Evolutionary conservation across 495 filamentous ascomycete genomes (phyloP), one percentile per base, ranked within the genome.

Genomic region (Tuber magnatum): DNA sequence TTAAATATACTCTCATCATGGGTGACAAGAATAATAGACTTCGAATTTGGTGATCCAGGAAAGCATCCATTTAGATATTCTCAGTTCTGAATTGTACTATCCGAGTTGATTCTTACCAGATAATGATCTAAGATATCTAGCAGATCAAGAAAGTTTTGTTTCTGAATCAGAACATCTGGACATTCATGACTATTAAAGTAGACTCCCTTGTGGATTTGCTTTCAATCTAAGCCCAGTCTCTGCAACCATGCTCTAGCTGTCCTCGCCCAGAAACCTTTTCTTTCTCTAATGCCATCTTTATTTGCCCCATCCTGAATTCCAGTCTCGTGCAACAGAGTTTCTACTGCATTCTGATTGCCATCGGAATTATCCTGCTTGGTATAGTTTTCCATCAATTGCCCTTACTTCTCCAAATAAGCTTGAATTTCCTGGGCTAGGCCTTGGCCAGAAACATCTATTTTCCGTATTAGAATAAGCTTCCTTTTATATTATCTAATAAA

Each of bases 151-250:
- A 68, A 73, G 16, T 46, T 61, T 18, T 72, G 44, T 3, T 70
- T 8, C 32, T 75, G 41, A n/a, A 65, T n/a, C 7, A 75, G 32
- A 7, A 75, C 22, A 72, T 75, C 51, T 12, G 42, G 28, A 42
- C 39, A 32, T 46, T 75, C 69, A 72, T 75, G 42, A 4, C 43
- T 16, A 75, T 75, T 24, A 48, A 71, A 71, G 65, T 75, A 68
- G 7, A 75, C 43, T 12, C 69, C 70, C 44, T 72, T 75, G 24
- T 32, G 39, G 20, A 75, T 65, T 32, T 75, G 32, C 28, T 22
- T 61, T 46, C 69, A 72, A 24, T 71, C 44, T 10, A 61, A 75
- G 7, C 74, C 74, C 20, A 75, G 69, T n/a, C 22, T 14, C 41
- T 68, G 4, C 16, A 75, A 38, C 48, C 44, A 75, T 3, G 3